A percentile compares a stretch with the other conserved stretches of the same genome.
phyloP scores from a whole-genome alignment of 1,139 yeast genomes.

The Kodamaea suecica region DNA sequence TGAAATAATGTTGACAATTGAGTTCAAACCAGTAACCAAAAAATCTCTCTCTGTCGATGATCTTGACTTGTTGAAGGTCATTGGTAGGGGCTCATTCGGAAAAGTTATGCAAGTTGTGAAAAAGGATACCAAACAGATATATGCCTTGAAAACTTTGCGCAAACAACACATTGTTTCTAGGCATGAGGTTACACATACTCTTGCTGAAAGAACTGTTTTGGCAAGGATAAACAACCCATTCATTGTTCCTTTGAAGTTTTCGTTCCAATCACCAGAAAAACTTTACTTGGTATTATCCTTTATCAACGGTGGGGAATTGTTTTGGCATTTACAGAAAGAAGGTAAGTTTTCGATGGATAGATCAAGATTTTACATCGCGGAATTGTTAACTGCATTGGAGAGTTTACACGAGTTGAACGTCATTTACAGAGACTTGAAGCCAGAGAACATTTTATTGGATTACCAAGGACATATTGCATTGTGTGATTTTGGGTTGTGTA shows the following conservation, averaged over 20 bases:
- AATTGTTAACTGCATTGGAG: constrained; percentile 86
- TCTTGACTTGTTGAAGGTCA: constrained; percentile 87
- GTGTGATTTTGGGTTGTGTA: constrained; percentile 96
- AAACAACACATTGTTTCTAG: constrained; percentile 92
- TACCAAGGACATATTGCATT: constrained; percentile 96
- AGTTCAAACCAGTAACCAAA: constrained; percentile 67
- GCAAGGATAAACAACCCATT: constrained; percentile 96
- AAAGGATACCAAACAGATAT: constrained; percentile 89
- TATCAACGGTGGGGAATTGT: constrained; percentile 95
- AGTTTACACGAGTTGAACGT: constrained; percentile 87
- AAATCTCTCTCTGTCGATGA: constrained; percentile 77
- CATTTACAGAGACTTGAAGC: constrained; percentile 91
- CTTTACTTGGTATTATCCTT: constrained; percentile 85
- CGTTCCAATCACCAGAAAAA: constrained; percentile 95
- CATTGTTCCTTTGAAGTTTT: constrained; percentile 93
- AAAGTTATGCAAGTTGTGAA: constrained; percentile 98
- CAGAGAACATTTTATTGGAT: constrained; percentile 89
- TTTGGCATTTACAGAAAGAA: constrained; percentile 89
- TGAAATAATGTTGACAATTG: constrained; percentile 66
- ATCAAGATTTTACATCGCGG: constrained; percentile 91
- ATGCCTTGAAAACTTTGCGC: constrained; percentile 89
- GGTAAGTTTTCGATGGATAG: constrained; percentile 88
- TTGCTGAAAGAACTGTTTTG: constrained; percentile 92
- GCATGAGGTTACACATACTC: constrained; percentile 92
- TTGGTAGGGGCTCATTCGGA: constrained; percentile 97